Percentiles rank a stretch among this genome's conserved stretches.
These are phyloP conservation scores for Chlorella sorokiniana DNA, from an alignment of 139 green algal species.

Conservation along the genomic window DNA sequence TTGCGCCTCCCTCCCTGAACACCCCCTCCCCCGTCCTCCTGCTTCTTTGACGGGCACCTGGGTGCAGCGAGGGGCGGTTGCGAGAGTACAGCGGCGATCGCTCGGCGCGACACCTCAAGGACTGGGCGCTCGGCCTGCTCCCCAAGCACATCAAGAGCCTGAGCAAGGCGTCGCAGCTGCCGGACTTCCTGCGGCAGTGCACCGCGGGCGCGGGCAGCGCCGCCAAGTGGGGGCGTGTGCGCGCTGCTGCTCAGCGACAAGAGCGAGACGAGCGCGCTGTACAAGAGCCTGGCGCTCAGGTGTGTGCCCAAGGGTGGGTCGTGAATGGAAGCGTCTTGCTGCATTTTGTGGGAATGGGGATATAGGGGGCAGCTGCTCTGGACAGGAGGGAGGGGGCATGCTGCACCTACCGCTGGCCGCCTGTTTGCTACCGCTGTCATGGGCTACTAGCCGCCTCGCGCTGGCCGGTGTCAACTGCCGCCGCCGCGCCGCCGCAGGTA, in stretches of 20 bases:
- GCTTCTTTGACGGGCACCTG: no score
- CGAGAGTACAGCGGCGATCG: conserved; percentile 74
- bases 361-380: no score
- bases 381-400: no score
- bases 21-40: no score
- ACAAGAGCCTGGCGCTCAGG: conserved; percentile 57
- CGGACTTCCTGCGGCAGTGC: conserved; percentile 41
- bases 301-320: neutral
- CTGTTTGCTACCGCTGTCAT: no score
- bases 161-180: conserved; percentile 20
- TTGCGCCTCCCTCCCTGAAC: no score
- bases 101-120: conserved; percentile 55
- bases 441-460: no score
- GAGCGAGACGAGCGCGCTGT: conserved; percentile 43
- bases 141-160: conserved; percentile 52
- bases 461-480: no score
- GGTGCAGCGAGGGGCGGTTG: conserved; percentile 43
- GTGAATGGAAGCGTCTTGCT: neutral
- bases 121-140: conserved; percentile 73
- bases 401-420: no score
- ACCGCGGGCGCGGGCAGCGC: conserved; percentile 7
- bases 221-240: conserved; percentile 66
- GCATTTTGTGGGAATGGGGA: neutral
- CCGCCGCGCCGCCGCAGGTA: conserved; percentile 41
- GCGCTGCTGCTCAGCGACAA: conserved; percentile 80